Base-by-base conservation (phyloP, 805 yeast genomes). In the Nadsonia fulvescens region DNA sequence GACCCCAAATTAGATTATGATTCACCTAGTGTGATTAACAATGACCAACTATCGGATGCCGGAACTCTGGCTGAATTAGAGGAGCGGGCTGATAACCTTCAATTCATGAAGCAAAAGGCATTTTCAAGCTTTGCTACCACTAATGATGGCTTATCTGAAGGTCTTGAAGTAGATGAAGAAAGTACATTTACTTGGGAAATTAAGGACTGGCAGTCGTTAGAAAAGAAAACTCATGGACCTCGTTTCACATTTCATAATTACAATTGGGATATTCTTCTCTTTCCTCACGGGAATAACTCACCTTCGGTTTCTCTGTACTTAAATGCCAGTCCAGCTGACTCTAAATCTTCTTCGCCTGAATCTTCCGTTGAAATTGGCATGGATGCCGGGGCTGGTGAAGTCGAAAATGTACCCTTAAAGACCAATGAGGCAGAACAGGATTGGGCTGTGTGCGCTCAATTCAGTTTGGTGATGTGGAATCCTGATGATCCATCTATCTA, bases 381-480 rank as follows among this genome's bases (percentile, higher is more conserved):
- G n/a, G 52, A 53, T 30, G 58, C 63, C 19, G 31, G 20, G n/a
- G n/a, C n/a, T n/a, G n/a, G n/a, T n/a, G n/a, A n/a, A n/a, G n/a
- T n/a, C n/a, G n/a, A n/a, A n/a, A n/a, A n/a, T n/a, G n/a, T 11
- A 8, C 8, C 13, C 8, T 15, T 4, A 15, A 19, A 9, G 10
- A 12, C 12, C n/a, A 20, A 18, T 5, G 36, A 28, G 4, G 37
- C 30, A 12, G 34, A 31, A 9, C 28, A 33, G 3, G 64, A 66
- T 30, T 82, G 93, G 93, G 70, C 70, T 30, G 72, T 69, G n/a
- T 82, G 95, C 51, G 92, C 89, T 3, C 92, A 82, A 41, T 89
- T 89, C 51, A 77, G 77, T 4, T 61, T 89, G 21, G 75, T 73
- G 25, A 57, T 79, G 30, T 82, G 94, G 66, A 76, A 76, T 42